Evolutionary conservation across 2,329 filamentous ascomycete species (phyloP).

Genomic region (Trichoderma oligosporum): DNA sequence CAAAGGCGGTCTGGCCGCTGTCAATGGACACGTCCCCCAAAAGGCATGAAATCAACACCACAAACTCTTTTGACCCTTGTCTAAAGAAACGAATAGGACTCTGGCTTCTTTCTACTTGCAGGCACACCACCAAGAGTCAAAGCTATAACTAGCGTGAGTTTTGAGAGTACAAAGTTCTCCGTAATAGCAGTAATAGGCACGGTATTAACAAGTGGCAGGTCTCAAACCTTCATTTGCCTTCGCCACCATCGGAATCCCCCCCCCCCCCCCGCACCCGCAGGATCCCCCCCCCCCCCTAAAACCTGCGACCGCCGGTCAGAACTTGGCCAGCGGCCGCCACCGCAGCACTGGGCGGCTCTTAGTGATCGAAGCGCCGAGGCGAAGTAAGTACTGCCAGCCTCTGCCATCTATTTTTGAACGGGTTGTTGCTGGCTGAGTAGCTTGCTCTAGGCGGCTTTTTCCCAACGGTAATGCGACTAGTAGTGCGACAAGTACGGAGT

Average conservation of each 20-base stretch:
- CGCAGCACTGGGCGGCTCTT: not conserved
- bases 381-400: not conserved
- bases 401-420: not conserved
- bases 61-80: not conserved
- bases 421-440: not conserved
- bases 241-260: not conserved
- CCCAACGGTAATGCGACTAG: not conserved
- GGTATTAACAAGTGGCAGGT: not conserved
- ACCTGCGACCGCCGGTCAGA: too few relatives aligned
- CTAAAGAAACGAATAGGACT: not conserved
- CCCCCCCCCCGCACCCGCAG: too few relatives aligned
- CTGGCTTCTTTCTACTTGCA: not conserved
- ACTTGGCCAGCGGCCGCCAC: not conserved
- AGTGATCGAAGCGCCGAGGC: not conserved
- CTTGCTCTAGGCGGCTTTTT: not conserved
- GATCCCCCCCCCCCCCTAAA: too few relatives aligned
- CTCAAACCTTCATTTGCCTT: not conserved
- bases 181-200: not conserved
- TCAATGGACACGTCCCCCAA: not conserved
- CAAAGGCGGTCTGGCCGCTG: constrained; percentile 16
- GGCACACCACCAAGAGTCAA: constrained; percentile 4
- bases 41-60: not conserved
- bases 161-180: not conserved
- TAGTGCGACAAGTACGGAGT: not conserved
- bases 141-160: constrained; percentile 1